A percentile compares a stretch with the other conserved stretches of the same genome.
phyloP scores from a whole-genome alignment of 75 land plant species.

The Sequoia sempervirens region DNA sequence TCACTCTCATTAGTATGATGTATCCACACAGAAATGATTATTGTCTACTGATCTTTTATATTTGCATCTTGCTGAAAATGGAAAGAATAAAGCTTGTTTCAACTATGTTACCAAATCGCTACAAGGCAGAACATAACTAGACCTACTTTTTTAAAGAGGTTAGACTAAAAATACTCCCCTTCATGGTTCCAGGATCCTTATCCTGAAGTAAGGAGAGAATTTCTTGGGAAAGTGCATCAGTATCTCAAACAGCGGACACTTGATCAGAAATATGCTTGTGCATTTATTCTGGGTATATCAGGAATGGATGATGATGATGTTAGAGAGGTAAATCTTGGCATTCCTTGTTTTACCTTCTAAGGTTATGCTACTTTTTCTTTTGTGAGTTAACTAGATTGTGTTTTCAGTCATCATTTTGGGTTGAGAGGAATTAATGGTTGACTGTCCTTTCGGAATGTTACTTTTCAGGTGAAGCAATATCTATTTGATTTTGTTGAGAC shows the following conservation, averaged over 20 bases:
- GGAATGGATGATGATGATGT: constrained; percentile 30
- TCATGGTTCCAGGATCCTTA: constrained; percentile 37
- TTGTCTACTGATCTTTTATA: neutral
- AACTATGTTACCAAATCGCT: neutral
- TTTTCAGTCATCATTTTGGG: neutral
- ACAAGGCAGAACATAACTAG: neutral
- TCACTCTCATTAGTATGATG: neutral
- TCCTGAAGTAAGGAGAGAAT: constrained; percentile 62
- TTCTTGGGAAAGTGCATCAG: constrained; percentile 71
- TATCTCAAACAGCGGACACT: constrained; percentile 72
- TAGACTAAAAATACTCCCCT: constrained; percentile 3
- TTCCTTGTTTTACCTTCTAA: neutral
- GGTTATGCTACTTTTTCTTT: neutral
- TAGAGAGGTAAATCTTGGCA: constrained; percentile 45
- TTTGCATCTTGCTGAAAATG: neutral
- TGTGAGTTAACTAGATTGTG: neutral
- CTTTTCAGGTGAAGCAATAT: constrained; percentile 61
- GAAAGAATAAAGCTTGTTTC: neutral
- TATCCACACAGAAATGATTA: neutral
- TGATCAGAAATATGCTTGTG: constrained; percentile 88
- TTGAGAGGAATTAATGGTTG: neutral
- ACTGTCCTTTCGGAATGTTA: neutral
- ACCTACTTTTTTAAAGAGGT: constrained; percentile 3
- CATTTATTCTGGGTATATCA: constrained; percentile 40
- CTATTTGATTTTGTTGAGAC: constrained; percentile 68